Percentiles rank a stretch among this genome's conserved stretches.
Evolutionary conservation across 768 basidiomycete genomes (phyloP).

Genomic region (Scleroderma citrinum): DNA sequence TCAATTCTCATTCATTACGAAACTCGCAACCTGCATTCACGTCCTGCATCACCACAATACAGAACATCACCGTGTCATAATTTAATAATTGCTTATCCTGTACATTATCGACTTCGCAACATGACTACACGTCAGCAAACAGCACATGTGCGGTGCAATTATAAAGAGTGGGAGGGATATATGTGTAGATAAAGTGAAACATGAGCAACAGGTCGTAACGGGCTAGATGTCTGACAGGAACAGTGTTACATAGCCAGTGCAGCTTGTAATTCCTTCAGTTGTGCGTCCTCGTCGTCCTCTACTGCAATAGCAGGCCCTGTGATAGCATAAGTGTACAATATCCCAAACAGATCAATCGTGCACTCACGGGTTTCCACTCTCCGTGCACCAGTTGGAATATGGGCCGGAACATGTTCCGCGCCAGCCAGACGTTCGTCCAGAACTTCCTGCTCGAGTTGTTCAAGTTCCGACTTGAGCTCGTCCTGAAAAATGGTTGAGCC

Average conservation of each 20-base stretch:
- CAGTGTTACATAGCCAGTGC: constrained; percentile 72
- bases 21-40: constrained; percentile 9
- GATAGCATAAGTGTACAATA: not conserved
- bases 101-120: constrained; percentile 26
- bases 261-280: constrained; percentile 86
- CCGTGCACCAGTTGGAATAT: constrained; percentile 61
- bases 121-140: constrained; percentile 16
- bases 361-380: constrained; percentile 44
- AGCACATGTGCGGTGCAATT: constrained; percentile 22
- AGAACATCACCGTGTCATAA: constrained; percentile 25
- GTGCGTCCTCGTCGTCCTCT: constrained; percentile 89
- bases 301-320: constrained; percentile 30
- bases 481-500: constrained; percentile 48
- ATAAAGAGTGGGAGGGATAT: constrained; percentile 24
- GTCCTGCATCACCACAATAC: constrained; percentile 10
- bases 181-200: constrained; percentile 27
- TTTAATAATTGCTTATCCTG: constrained; percentile 34
- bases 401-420: constrained; percentile 86
- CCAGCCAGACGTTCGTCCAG: constrained; percentile 80
- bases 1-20: not conserved
- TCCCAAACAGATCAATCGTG: not conserved
- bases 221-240: no score
- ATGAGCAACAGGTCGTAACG: constrained; percentile 6
- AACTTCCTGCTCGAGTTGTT: constrained; percentile 82
- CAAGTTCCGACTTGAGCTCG: constrained; percentile 72